Conservation (phyloP, 352 stramenopile genomes). For the Thalassiosira livingstoniorum region DNA sequence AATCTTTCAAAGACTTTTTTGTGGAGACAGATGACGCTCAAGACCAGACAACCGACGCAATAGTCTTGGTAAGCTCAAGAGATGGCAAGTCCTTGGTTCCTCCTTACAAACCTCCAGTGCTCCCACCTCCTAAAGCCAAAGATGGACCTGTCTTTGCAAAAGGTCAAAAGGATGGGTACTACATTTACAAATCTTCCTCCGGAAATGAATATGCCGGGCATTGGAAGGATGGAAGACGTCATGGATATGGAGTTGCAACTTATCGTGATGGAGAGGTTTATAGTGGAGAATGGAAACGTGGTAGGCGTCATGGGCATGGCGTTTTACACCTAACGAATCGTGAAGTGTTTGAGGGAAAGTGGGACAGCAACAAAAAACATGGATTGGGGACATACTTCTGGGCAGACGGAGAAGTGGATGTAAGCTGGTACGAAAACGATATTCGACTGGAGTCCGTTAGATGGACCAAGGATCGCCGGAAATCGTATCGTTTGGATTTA, state of each 20-base stretch:
- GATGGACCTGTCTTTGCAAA: slow-evolving; percentile 44
- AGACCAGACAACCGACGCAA: slow-evolving; percentile 17
- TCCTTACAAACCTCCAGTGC: slow-evolving; percentile 35
- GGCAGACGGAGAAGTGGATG: slow-evolving; percentile 58
- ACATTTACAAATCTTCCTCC: slow-evolving; percentile 50
- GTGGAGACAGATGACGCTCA: slow-evolving; percentile 27
- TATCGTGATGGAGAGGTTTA: slow-evolving; percentile 63
- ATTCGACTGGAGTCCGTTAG: slow-evolving; percentile 50
- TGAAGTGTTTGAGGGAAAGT: slow-evolving; percentile 65
- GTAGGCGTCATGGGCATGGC: slow-evolving; percentile 53
- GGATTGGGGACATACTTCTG: slow-evolving; percentile 61
- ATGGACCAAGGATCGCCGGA: slow-evolving; percentile 57
- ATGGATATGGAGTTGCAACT: slow-evolving; percentile 52
- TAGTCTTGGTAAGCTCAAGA: slow-evolving; percentile 43
- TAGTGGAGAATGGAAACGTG: slow-evolving; percentile 57
- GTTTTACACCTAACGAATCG: slow-evolving; percentile 56
- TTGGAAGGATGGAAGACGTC: slow-evolving; percentile 54
- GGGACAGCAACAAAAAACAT: slow-evolving; percentile 58
- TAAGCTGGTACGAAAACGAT: slow-evolving; percentile 62
- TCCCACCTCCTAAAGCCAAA: slow-evolving; percentile 22
- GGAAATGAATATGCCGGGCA: slow-evolving; percentile 54
- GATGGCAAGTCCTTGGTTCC: slow-evolving; percentile 53
- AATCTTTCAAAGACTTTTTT: slow-evolving; percentile 30
- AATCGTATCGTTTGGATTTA: slow-evolving; percentile 50
- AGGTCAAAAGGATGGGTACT: slow-evolving; percentile 56